phyloP scores from a whole-genome alignment of 2,329 filamentous ascomycete genomes.

The Chaetomium sp. region DNA sequence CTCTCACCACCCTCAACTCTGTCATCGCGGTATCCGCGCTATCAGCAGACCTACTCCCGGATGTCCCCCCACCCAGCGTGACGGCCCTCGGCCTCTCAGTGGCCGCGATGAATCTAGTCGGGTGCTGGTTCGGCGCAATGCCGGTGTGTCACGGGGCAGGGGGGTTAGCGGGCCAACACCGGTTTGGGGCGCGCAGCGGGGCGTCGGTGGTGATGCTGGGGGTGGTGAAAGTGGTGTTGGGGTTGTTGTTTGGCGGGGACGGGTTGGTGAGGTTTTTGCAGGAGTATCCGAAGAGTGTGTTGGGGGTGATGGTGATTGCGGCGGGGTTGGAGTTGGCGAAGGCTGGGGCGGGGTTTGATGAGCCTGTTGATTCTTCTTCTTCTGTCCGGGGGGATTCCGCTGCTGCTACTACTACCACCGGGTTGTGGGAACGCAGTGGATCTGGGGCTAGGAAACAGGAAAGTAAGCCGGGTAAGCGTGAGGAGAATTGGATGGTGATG shows the following conservation, averaged over 20 bases:
- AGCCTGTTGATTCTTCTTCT: not conserved
- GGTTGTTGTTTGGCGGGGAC: slow-evolving; percentile 44
- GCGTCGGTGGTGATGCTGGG: slow-evolving; percentile 78
- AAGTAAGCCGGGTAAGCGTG: too few species aligned
- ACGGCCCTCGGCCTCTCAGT: slow-evolving; percentile 78
- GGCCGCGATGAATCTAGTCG: slow-evolving; percentile 72
- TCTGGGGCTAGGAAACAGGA: too few species aligned
- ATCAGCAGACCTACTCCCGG: slow-evolving; percentile 68
- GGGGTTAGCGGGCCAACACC: slow-evolving; percentile 81
- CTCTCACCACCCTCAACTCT: slow-evolving; percentile 87
- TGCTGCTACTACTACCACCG: too few species aligned
- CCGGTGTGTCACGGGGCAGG: slow-evolving; percentile 91
- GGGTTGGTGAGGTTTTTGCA: slow-evolving; percentile 59
- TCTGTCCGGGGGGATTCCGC: too few species aligned
- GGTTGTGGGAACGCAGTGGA: slow-evolving; percentile 31
- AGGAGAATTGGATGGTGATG: slow-evolving; percentile 82
- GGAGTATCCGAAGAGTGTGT: slow-evolving; percentile 66
- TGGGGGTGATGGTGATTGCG: slow-evolving; percentile 85
- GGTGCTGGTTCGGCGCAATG: slow-evolving; percentile 92
- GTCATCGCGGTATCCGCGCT: slow-evolving; percentile 81
- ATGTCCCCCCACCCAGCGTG: not conserved
- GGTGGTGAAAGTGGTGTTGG: slow-evolving; percentile 65
- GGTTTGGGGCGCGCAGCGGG: slow-evolving; percentile 85
- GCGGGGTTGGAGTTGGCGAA: slow-evolving; percentile 74
- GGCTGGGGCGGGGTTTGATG: slow-evolving; percentile 70